Evolutionary conservation across 1,139 yeast species (phyloP).

Genomic region (Yamadazyma kanchanaburiensis): DNA sequence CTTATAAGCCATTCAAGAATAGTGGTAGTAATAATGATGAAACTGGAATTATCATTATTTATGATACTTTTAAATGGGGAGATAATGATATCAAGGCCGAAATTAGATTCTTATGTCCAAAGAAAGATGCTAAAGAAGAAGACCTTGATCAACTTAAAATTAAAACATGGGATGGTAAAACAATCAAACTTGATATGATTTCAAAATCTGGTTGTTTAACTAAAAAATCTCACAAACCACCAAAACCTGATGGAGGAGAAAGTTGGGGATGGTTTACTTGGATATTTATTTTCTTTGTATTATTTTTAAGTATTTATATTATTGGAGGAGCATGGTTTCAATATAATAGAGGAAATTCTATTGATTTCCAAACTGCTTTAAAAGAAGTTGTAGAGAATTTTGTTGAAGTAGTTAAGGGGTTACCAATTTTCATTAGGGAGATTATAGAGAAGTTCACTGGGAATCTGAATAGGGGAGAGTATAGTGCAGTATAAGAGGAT

Average conservation of each 20-base stretch:
- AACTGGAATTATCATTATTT: slow-evolving; percentile 42
- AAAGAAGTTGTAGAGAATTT: slow-evolving; percentile 74
- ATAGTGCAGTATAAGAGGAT: slow-evolving; percentile 72
- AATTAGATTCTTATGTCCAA: slow-evolving; percentile 50
- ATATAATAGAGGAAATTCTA: slow-evolving; percentile 49
- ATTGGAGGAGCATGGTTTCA: slow-evolving; percentile 81
- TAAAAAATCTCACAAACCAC: slow-evolving; percentile 16
- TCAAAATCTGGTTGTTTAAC: slow-evolving; percentile 39
- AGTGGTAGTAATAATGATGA: slow-evolving; percentile 23
- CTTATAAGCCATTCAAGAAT: slow-evolving; percentile 16
- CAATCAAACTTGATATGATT: slow-evolving; percentile 22
- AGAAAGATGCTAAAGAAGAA: slow-evolving; percentile 30
- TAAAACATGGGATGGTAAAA: slow-evolving; percentile 30
- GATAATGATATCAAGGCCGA: slow-evolving; percentile 47
- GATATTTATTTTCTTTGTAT: slow-evolving; percentile 63
- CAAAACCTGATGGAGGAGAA: slow-evolving; percentile 33
- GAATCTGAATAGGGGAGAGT: slow-evolving; percentile 73
- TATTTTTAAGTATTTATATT: slow-evolving; percentile 68
- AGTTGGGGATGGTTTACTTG: slow-evolving; percentile 81
- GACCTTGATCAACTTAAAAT: slow-evolving; percentile 30
- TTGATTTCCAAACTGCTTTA: slow-evolving; percentile 50
- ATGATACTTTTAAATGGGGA: slow-evolving; percentile 75
- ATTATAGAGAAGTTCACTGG: slow-evolving; percentile 70
- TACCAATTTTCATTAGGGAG: slow-evolving; percentile 73
- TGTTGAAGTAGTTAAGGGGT: slow-evolving; percentile 53